Percentiles rank a stretch among this genome's conserved stretches.
phyloP scores from a whole-genome alignment of 768 basidiomycete species.

The Lactarius akahatsu region DNA sequence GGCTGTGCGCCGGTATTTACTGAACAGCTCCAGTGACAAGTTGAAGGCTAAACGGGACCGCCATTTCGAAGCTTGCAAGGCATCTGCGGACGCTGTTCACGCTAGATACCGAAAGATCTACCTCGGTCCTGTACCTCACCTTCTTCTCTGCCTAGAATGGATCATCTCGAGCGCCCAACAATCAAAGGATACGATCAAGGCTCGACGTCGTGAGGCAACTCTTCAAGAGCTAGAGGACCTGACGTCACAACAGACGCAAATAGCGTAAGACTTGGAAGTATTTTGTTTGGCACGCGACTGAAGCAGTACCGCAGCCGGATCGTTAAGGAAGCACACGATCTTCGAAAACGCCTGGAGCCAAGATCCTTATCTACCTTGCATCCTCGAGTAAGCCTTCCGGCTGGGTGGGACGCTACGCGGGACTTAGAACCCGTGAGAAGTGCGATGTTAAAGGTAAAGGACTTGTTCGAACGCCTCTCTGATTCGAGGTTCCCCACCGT shows the following conservation, averaged over 20 bases:
- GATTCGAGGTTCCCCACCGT: slow-evolving; percentile 5
- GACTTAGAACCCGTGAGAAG: slow-evolving; percentile 10
- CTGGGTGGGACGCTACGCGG: slow-evolving; percentile 4
- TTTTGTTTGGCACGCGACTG: not conserved
- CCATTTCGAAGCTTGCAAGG: slow-evolving; percentile 15
- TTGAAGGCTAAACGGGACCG: slow-evolving; percentile 7
- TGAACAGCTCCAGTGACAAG: not conserved
- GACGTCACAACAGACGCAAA: not conserved
- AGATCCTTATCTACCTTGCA: slow-evolving; percentile 7
- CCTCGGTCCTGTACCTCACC: slow-evolving; percentile 23
- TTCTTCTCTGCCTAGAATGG: slow-evolving; percentile 24
- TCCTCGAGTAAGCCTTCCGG: not conserved
- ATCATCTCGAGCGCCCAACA: not conserved
- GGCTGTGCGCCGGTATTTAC: slow-evolving; percentile 9
- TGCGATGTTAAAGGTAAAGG: slow-evolving; percentile 9
- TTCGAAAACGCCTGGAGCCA: slow-evolving; percentile 3
- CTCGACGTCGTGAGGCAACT: not conserved
- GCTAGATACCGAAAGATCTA: slow-evolving; percentile 14
- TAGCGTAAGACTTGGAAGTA: not conserved
- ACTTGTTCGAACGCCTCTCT: slow-evolving; percentile 1
- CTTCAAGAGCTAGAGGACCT: slow-evolving; percentile 10
- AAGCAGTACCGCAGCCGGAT: not conserved
- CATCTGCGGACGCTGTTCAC: slow-evolving; percentile 5
- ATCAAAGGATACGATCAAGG: slow-evolving; percentile 9
- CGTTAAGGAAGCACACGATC: not conserved